phyloP scores from a whole-genome alignment of 192 early-diverging fungal species.

The Thoreauomyces humboldtii region DNA sequence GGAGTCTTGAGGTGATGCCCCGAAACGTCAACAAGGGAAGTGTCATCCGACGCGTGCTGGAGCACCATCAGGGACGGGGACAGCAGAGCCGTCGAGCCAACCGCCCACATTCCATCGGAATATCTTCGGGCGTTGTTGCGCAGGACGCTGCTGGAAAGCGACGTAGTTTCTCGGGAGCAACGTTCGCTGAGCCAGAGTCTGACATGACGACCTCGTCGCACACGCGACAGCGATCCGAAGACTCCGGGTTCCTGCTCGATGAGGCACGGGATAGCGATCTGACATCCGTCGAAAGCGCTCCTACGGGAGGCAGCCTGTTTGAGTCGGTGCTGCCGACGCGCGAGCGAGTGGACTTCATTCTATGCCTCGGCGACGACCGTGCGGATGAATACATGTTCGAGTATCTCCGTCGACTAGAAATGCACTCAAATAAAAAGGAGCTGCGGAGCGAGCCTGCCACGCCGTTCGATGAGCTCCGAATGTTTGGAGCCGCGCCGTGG shows the following conservation, averaged over 20 bases:
- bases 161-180: background rate
- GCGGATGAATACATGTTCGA: slow-evolving; percentile 82
- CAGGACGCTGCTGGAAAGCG: background rate
- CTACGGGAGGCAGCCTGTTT: background rate
- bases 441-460: background rate
- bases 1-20: slow-evolving; percentile 71
- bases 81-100: slow-evolving; percentile 11
- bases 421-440: slow-evolving; percentile 15
- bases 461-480: slow-evolving; percentile 11
- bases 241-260: background rate
- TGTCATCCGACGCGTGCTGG: slow-evolving; percentile 57
- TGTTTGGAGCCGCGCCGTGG: too few relatives aligned
- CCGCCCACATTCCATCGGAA: background rate
- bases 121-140: background rate
- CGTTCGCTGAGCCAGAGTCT: background rate
- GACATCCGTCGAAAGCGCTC: background rate
- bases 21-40: slow-evolving; percentile 68
- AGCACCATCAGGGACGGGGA: slow-evolving; percentile 44
- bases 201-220: background rate
- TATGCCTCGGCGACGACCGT: slow-evolving; percentile 74
- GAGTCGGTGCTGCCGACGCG: background rate
- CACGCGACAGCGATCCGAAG: background rate
- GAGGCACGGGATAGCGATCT: background rate
- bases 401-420: slow-evolving; percentile 42
- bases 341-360: slow-evolving; percentile 60